These are phyloP conservation scores for Glebionis coronaria DNA, from an alignment of 129 eudicot genomes.

Conservation along the genomic window DNA sequence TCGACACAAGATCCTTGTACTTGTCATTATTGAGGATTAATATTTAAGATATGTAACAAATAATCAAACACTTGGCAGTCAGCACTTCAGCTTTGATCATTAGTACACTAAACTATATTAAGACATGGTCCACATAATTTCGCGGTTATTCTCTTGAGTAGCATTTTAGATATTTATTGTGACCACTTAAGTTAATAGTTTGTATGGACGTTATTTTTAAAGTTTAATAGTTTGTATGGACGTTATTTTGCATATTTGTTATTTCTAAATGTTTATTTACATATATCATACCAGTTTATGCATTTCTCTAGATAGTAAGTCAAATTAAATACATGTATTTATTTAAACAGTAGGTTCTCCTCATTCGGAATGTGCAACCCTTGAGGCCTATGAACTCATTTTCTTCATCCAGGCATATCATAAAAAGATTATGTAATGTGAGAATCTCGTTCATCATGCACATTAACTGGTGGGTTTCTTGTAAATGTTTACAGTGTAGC, in stretches of 20 bases:
- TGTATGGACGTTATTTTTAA: no score
- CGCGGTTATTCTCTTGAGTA: neutral
- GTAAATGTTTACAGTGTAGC: conserved; percentile 34
- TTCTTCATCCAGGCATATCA: conserved; percentile 48
- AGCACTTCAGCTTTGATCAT: no score
- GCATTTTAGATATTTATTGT: conserved; percentile 3
- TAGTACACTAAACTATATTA: no score
- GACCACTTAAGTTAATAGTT: no score
- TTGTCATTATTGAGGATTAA: no score
- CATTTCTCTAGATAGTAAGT: neutral
- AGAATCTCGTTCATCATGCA: no score
- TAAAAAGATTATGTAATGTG: conserved; percentile 60
- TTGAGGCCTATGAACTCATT: conserved; percentile 42
- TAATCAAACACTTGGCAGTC: no score
- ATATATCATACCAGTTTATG: no score
- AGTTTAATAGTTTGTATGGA: neutral
- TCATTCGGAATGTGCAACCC: conserved; percentile 51
- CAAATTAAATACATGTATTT: neutral
- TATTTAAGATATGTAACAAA: no score
- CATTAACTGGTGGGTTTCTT: conserved; percentile 24
- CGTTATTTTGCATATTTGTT: neutral
- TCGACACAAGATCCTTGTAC: no score
- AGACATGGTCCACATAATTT: neutral
- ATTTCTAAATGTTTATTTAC: neutral
- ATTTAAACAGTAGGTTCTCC: neutral